Evolutionary conservation across 768 basidiomycete genomes (phyloP).

Genomic region (Tremella fuciformis): DNA sequence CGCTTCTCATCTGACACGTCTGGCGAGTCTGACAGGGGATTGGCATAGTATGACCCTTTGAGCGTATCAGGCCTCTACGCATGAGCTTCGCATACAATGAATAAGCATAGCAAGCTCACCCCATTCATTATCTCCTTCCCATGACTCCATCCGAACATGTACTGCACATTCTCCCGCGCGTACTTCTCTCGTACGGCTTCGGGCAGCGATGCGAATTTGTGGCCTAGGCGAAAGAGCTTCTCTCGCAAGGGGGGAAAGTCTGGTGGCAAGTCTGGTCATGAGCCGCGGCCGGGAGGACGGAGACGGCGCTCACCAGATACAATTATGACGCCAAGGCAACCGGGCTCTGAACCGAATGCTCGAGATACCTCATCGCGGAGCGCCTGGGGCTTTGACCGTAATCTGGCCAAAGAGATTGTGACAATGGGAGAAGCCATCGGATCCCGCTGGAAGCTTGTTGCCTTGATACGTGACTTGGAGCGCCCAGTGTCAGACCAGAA

Average conservation of each 20-base stretch:
- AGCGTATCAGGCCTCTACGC: constrained; percentile 61
- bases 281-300: background rate
- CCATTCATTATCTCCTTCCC: constrained; percentile 99
- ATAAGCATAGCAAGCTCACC: constrained; percentile 14
- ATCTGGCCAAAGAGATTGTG: constrained; percentile 21
- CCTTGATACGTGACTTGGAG: no score
- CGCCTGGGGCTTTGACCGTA: constrained; percentile 16
- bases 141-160: constrained; percentile 98
- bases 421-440: constrained; percentile 17
- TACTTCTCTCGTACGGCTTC: constrained; percentile 68
- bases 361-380: constrained; percentile 20
- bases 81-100: background rate
- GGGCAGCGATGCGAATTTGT: constrained; percentile 71
- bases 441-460: no score
- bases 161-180: constrained; percentile 67
- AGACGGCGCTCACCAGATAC: constrained; percentile 30
- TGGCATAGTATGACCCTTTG: constrained; percentile 94
- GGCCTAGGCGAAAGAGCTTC: constrained; percentile 68
- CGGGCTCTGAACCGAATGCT: constrained; percentile 44
- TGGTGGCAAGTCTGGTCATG: constrained; percentile 67
- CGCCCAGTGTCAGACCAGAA: no score
- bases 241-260: constrained; percentile 65
- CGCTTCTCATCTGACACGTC: constrained; percentile 62
- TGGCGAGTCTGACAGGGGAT: constrained; percentile 66
- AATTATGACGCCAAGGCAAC: constrained; percentile 46